Evolutionary conservation across 768 basidiomycete genomes (phyloP), one percentile per base, ranked within the genome.

Genomic region (Russula earlei): DNA sequence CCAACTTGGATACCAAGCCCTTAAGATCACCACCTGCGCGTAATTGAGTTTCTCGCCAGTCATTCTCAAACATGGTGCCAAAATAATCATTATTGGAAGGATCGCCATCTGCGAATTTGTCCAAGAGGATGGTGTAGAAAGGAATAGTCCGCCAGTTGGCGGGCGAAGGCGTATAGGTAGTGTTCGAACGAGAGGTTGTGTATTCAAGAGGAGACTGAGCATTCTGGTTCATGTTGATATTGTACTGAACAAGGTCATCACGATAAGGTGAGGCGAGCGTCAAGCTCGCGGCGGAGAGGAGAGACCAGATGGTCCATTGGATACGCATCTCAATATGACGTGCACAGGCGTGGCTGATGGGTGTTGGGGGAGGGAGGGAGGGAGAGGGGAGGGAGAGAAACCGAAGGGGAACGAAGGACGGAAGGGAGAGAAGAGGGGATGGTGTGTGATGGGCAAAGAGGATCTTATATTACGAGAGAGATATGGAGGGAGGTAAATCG

Each of bases 81-180:
- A 92, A 96, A 69, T 74, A 94, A 74, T 95, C 89, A 68, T 96
- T 93, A 67, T 95, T 96, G 42, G 81, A 71, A 3, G 93, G 93
- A 67, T 92, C 87, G 1, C 93, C 93, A 63, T 95, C 91, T 14
- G 91, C 91, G 66, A 90, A 95, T 71, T 95, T 95, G 78, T 96
- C 93, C 62, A 93, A 69, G 49, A 95, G 83, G 64, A 91, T 64
- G 41, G 85, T 88, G 67, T 92, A 92, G 49, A 82, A 76, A 1
- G 90, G 89, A 11, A 91, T 70, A 6, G 79, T 72, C 19, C 93
- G 82, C 93, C 93, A 96, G 69, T 96, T 96, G 14, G 61, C 44
- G 0, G 93, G 93, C 0, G 91, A 93, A 0, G 79, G 76, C 0
- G 81, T 86, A 69, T 94, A 93, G 9, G 77, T 82, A 1, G 71